These are phyloP conservation scores for Apium graveolens DNA, from an alignment of 129 eudicot genomes.

Conservation along the genomic window DNA sequence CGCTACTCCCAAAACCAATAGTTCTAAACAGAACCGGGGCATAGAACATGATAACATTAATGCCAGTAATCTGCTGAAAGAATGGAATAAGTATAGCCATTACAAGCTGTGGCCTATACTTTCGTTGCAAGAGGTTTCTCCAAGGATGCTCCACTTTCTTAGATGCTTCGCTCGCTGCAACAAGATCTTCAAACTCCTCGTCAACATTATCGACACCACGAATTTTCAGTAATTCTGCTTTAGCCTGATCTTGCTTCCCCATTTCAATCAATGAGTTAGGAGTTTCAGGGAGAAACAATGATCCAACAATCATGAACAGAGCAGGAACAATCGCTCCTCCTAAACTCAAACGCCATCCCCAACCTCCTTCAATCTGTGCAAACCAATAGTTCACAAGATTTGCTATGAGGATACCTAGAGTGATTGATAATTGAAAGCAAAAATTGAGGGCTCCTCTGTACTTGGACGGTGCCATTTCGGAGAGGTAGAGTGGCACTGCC, in stretches of 20 bases:
- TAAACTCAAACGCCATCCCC: no score
- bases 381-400: no score
- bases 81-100: slow-evolving; percentile 37
- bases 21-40: slow-evolving; percentile 56
- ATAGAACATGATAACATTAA: slow-evolving; percentile 57
- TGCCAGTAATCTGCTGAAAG: slow-evolving; percentile 56
- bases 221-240: slow-evolving; percentile 12
- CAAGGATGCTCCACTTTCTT: slow-evolving; percentile 34
- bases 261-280: background rate
- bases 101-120: slow-evolving; percentile 46
- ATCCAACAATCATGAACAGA: no score
- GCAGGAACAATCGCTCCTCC: no score
- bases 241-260: slow-evolving; percentile 33
- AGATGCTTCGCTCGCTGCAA: slow-evolving; percentile 37
- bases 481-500: no score
- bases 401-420: no score
- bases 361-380: no score
- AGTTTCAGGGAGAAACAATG: no score
- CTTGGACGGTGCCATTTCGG: no score
- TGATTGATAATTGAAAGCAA: no score
- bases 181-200: slow-evolving; percentile 39
- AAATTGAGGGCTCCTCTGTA: no score
- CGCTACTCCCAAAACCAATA: slow-evolving; percentile 20
- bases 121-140: slow-evolving; percentile 27
- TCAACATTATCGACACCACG: slow-evolving; percentile 39